Evolutionary conservation across 257 asterid species (phyloP).

Genomic region (Solanum pinnatisectum): DNA sequence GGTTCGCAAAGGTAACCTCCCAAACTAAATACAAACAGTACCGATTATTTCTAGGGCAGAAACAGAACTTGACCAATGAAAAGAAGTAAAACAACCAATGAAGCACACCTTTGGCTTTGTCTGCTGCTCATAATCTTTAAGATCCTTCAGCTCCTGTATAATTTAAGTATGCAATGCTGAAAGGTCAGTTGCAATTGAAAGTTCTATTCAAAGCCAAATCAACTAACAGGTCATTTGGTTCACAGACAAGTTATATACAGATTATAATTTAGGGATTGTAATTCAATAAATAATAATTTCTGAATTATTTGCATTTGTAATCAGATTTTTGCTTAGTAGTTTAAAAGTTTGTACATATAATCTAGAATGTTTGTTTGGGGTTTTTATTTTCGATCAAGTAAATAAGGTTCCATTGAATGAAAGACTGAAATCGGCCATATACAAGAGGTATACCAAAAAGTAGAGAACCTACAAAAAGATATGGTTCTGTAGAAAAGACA

Average conservation of each 20-base stretch:
- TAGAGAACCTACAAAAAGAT: background rate
- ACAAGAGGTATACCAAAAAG: background rate
- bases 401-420: background rate
- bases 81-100: slow-evolving; percentile 4
- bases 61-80: background rate
- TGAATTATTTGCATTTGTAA: background rate
- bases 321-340: background rate
- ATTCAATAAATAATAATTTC: background rate
- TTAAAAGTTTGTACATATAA: background rate
- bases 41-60: background rate
- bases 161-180: background rate
- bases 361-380: background rate
- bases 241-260: background rate
- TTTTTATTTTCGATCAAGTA: background rate
- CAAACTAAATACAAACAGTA: background rate
- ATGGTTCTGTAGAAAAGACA: background rate
- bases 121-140: slow-evolving; percentile 72
- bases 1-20: background rate
- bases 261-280: background rate
- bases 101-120: slow-evolving; percentile 76
- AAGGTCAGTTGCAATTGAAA: background rate
- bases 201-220: background rate
- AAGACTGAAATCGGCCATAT: background rate
- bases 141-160: slow-evolving; percentile 78
- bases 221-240: background rate